Base-by-base conservation (phyloP, 371 early-diverging fungal genomes). In the Entomophthora muscae region DNA sequence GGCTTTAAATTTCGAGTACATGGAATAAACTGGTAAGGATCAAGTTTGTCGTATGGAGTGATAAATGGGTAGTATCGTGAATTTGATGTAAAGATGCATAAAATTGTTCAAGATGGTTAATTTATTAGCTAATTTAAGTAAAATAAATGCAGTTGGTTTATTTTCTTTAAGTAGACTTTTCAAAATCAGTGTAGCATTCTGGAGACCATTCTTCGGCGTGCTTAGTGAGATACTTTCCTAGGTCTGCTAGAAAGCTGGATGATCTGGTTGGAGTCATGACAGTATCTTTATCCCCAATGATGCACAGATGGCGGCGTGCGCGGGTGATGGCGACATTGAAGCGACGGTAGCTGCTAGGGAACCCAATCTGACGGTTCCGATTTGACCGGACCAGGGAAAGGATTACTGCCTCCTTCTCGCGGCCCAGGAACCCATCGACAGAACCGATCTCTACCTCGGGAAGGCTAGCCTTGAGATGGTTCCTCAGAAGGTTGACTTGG, bases 401-500 rank as follows among this genome's bases (percentile, higher is more conserved):
- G 3, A 97, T 72, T 24, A 96, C 84, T 0, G 86, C 91, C 62
- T 96, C 93, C 65, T 91, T 91, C 72, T 97, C 98, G 63, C 90
- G 80, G 0, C 98, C 98, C 71, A 97, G 98, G 68, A 96, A 94
- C 0, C 95, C 93, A 73, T 98, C 98, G 0, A 97, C 93, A 1
- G 89, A 83, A 71, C 70, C 67, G 10, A 62, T 59, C 56, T 52
- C 61, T n/a, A n/a, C n/a, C n/a, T n/a, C n/a, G 2, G 42, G 61
- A 51, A 22, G 52, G 2, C 1, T 31, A 7, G 58, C 32, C 23
- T 27, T 17, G 21, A 58, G 3, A 1, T 30, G 21, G 3, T 26
- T 17, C 28, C 77, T 61, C 1, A 61, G 52, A 17, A 23, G 33
- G 3, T 26, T 72, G 5, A 87, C 90, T 69, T 95, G 95, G 0